Percentiles rank a stretch among this genome's conserved stretches.
These are phyloP conservation scores for Pachyrhizus erosus DNA, from an alignment of 306 rosid genomes.

Conservation along the genomic window DNA sequence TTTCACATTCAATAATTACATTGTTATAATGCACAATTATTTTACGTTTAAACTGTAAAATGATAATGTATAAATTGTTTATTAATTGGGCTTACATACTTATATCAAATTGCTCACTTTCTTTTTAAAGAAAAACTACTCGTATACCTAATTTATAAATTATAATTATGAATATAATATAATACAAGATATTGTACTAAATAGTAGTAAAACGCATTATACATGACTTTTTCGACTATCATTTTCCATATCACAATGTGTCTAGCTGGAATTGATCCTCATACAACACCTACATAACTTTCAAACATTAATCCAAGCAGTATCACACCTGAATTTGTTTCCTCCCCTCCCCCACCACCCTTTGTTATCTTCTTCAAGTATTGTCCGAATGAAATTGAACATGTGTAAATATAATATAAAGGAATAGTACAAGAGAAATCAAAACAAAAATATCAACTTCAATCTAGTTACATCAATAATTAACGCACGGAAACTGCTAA, in stretches of 20 bases:
- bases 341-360: neutral
- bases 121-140: too few relatives aligned
- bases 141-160: too few relatives aligned
- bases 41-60: too few relatives aligned
- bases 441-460: neutral
- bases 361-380: neutral
- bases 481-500: conserved; percentile 17
- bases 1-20: neutral
- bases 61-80: too few relatives aligned
- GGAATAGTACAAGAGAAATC: neutral
- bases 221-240: neutral
- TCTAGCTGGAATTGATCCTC: neutral
- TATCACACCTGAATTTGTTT: neutral
- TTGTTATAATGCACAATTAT: neutral
- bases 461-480: conserved; percentile 11
- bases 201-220: too few relatives aligned
- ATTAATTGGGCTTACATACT: too few relatives aligned
- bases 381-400: conserved; percentile 1
- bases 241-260: neutral
- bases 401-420: neutral
- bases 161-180: too few relatives aligned
- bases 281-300: too few relatives aligned
- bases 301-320: neutral
- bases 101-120: too few relatives aligned
- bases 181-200: too few relatives aligned